A percentile compares a stretch with the other conserved stretches of the same genome.
phyloP scores from a whole-genome alignment of 371 early-diverging fungal species.

The Rhizopus delemar region DNA sequence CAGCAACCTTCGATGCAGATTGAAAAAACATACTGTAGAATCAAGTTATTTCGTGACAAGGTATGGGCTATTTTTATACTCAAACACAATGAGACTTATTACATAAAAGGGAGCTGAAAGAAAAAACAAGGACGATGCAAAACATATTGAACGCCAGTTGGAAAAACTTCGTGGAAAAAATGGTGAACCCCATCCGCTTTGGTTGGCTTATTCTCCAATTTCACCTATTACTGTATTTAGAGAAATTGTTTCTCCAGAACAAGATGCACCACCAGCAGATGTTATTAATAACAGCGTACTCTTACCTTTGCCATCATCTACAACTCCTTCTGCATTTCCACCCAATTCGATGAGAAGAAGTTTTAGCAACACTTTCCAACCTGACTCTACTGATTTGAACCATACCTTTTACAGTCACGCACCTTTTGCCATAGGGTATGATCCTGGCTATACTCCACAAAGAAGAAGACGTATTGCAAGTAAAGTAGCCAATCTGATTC shows the following conservation, averaged over 20 bases:
- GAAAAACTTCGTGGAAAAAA: constrained; percentile 40
- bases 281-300: constrained; percentile 1
- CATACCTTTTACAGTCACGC: constrained; percentile 1
- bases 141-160: constrained; percentile 27
- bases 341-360: constrained; percentile 8
- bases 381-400: neutral
- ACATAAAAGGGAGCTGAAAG: constrained; percentile 26
- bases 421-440: constrained; percentile 24
- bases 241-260: constrained; percentile 29
- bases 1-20: constrained; percentile 8
- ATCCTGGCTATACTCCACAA: constrained; percentile 41
- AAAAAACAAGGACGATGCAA: constrained; percentile 34
- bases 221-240: constrained; percentile 35
- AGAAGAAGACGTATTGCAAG: constrained; percentile 34
- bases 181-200: constrained; percentile 48
- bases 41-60: constrained; percentile 61
- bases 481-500: constrained; percentile 13
- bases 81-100: neutral
- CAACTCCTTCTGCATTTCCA: constrained; percentile 7
- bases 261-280: constrained; percentile 11
- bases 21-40: constrained; percentile 47
- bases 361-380: constrained; percentile 3
- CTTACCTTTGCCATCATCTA: constrained; percentile 3
- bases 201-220: constrained; percentile 42
- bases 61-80: constrained; percentile 8